Percentiles rank a stretch among this genome's conserved stretches.
These are phyloP conservation scores for Alternaria arbusti DNA, from an alignment of 2,329 filamentous ascomycete species.

Conservation along the genomic window DNA sequence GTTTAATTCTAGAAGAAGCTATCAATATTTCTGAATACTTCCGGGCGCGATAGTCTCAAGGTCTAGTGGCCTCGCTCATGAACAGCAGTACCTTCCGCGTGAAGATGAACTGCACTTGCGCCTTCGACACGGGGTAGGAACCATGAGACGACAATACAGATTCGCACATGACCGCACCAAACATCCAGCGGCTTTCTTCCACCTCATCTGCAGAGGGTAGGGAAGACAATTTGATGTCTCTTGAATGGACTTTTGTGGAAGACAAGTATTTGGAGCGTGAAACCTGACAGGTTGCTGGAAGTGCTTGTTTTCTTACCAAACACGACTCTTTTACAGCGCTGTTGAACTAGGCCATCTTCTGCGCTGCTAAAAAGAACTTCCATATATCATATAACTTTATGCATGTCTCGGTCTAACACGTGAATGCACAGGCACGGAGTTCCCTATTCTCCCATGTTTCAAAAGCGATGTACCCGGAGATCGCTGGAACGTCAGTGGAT, in stretches of 20 bases:
- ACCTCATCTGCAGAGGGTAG: not conserved
- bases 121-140: not conserved
- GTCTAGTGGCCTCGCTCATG: not conserved
- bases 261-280: not conserved
- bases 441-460: not conserved
- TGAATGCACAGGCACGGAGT: not conserved
- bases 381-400: not conserved
- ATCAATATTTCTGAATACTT: not conserved
- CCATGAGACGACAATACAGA: not conserved
- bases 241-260: not conserved
- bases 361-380: not conserved
- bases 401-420: not conserved
- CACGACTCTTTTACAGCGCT: not conserved
- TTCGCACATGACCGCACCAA: not conserved
- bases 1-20: fast-evolving
- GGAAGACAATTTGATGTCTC: not conserved
- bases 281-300: not conserved
- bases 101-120: not conserved
- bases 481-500: not conserved
- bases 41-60: not conserved
- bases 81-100: not conserved
- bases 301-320: not conserved
- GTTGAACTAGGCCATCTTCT: not conserved
- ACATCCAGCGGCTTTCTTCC: not conserved
- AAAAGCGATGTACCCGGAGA: not conserved